Base-by-base conservation (phyloP, 192 early-diverging fungal genomes). In the Rhizoclosmatium globosum region DNA sequence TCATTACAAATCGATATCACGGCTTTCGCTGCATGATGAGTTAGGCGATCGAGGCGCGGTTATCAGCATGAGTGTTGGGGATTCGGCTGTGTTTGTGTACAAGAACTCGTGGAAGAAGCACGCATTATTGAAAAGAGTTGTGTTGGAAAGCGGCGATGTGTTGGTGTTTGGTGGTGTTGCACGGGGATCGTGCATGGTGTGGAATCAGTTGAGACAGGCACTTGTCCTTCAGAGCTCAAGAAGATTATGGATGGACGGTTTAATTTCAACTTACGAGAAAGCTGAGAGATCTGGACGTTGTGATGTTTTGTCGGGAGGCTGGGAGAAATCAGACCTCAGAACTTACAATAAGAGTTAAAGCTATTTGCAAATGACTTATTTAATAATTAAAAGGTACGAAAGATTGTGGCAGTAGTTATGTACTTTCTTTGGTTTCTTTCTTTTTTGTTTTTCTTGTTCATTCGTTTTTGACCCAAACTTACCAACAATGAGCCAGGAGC, bases 401-500 rank as follows among this genome's bases (percentile, higher is more conserved):
- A 31, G 31, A 31, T 31, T 31, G 31, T 31, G 31, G 31, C 0
- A 31, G 31, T 64, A 9, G 13, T 64, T 64, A 19, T 64, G 21
- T 68, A n/a, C 19, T 47, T 68, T 41, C 67, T 45, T 44, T 43
- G 45, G 9, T 68, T 68, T 68, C 67, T 68, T 56, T 71, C n/a
- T 71, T 71, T 71, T 56, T 56, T 71, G 47, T 71, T 57, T 71
- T 71, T 57, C 21, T 71, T 71, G 21, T 21, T 53, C 50, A 21
- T 68, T 42, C 43, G 21, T 38, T 41, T 68, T 47, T 6, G 47
- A 62, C 7, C 44, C 46, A 11, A 31, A 50, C 2, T 38, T 68
- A 0, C 4, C 6, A 71, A 76, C 31, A 3, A 76, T 76, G 74
- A 67, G 64, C 44, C 85, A 85, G 42, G 91, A 88, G 67, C 78